These are phyloP conservation scores for Xylaria hypoxylon DNA, from an alignment of 2,329 filamentous ascomycete genomes.

Conservation along the genomic window DNA sequence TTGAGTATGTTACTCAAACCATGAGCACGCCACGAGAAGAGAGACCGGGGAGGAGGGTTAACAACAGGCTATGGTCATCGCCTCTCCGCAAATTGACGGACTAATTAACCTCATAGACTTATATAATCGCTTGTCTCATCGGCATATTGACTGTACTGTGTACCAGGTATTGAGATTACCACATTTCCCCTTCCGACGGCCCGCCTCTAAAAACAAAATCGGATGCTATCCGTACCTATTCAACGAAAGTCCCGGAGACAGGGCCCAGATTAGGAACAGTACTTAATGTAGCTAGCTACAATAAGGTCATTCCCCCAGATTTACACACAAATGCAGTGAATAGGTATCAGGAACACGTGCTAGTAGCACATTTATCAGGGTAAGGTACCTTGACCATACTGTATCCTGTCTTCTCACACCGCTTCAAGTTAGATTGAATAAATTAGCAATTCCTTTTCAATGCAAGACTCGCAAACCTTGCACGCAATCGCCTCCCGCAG, in stretches of 20 bases:
- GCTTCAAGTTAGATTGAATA: slow-evolving; percentile 34
- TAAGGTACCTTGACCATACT: slow-evolving; percentile 27
- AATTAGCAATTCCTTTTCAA: slow-evolving; percentile 36
- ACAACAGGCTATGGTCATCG: slow-evolving; percentile 12
- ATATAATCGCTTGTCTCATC: slow-evolving; percentile 14
- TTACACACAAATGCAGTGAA: slow-evolving; percentile 39
- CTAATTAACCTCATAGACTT: slow-evolving; percentile 19
- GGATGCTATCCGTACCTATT: slow-evolving; percentile 46
- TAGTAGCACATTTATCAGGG: slow-evolving; percentile 27
- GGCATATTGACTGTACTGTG: background rate
- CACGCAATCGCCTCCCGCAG: slow-evolving; percentile 33
- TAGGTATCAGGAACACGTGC: slow-evolving; percentile 25
- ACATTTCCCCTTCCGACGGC: slow-evolving; percentile 33
- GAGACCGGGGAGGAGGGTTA: background rate
- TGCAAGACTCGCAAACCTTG: slow-evolving; percentile 35
- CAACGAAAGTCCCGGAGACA: slow-evolving; percentile 46
- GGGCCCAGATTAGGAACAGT: slow-evolving; percentile 46
- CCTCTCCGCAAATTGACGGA: slow-evolving; percentile 1
- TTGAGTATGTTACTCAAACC: background rate
- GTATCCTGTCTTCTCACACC: slow-evolving; percentile 27
- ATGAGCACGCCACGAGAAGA: slow-evolving; percentile 1
- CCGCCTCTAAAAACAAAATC: slow-evolving; percentile 39
- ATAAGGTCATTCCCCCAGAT: slow-evolving; percentile 47
- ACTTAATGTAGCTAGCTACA: slow-evolving; percentile 23
- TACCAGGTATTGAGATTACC: slow-evolving; percentile 23